Conservation (phyloP, 441 rosid genomes). For the Erysimum cheiri region DNA sequence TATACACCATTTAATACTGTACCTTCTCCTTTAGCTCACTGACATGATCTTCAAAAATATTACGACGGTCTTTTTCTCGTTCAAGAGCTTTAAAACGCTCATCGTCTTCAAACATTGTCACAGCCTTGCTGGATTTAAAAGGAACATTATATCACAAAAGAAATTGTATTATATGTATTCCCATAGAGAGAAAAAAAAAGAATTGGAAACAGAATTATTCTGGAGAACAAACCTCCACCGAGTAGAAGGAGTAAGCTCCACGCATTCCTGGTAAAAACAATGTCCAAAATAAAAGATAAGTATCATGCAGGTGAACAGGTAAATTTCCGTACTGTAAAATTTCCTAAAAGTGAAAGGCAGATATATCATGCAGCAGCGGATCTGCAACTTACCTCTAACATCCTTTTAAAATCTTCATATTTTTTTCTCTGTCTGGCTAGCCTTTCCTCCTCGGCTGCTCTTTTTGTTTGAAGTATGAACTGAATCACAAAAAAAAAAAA, state of each 20-base stretch:
- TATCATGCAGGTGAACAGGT: slow-evolving; percentile 13
- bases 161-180: slow-evolving; percentile 20
- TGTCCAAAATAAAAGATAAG: slow-evolving; percentile 27
- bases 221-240: slow-evolving; percentile 74
- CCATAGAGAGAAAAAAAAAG: slow-evolving; percentile 5
- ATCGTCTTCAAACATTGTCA: slow-evolving; percentile 63
- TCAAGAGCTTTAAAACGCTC: slow-evolving; percentile 74
- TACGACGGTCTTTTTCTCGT: slow-evolving; percentile 75
- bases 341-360: slow-evolving; percentile 11
- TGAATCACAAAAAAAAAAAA: slow-evolving; percentile 42
- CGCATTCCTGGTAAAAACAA: slow-evolving; percentile 53
- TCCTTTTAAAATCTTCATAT: slow-evolving; percentile 62
- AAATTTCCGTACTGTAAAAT: slow-evolving; percentile 16
- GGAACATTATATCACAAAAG: slow-evolving; percentile 31
- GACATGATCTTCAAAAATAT: slow-evolving; percentile 64
- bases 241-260: slow-evolving; percentile 63
- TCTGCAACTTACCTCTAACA: slow-evolving; percentile 64
- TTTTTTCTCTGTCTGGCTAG: slow-evolving; percentile 58
- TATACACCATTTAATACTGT: slow-evolving; percentile 34
- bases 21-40: slow-evolving; percentile 67
- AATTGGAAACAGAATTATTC: slow-evolving; percentile 17
- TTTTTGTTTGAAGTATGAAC: slow-evolving; percentile 67
- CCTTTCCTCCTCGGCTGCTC: slow-evolving; percentile 65
- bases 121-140: slow-evolving; percentile 64
- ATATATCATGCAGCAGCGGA: slow-evolving; percentile 32